Conservation (phyloP, 331 rosid genomes). For the Malus hybrid region DNA sequence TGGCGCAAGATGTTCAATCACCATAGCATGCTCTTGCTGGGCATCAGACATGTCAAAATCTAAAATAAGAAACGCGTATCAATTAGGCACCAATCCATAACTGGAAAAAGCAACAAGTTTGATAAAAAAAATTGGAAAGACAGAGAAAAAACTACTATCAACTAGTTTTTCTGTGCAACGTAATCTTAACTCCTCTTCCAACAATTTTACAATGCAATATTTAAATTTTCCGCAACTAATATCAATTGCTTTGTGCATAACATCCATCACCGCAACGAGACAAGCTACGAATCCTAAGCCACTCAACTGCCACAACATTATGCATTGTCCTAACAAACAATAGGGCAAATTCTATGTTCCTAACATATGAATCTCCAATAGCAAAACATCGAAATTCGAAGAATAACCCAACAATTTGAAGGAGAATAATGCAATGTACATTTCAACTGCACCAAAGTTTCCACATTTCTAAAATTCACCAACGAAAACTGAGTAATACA, state of each 20-base stretch:
- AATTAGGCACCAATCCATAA: constrained; percentile 13
- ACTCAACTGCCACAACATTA: neutral
- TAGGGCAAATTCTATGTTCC: neutral
- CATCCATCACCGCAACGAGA: neutral
- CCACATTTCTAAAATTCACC: neutral
- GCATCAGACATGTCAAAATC: constrained; percentile 82
- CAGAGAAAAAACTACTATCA: neutral
- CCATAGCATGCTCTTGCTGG: constrained; percentile 66
- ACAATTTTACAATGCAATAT: neutral
- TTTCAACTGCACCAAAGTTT: neutral
- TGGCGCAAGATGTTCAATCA: constrained; percentile 71
- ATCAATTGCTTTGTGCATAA: neutral
- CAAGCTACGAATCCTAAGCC: too few species aligned
- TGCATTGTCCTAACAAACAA: neutral
- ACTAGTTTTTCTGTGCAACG: neutral
- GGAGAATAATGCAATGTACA: neutral
- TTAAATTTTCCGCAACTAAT: neutral
- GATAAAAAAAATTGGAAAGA: neutral
- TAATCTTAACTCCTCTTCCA: neutral
- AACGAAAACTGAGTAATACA: neutral
- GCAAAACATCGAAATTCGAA: neutral
- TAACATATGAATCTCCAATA: neutral
- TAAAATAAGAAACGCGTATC: constrained; percentile 26
- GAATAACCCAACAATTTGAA: neutral
- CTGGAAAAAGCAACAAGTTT: neutral